A percentile compares a stretch with the other conserved stretches of the same genome.
These are phyloP conservation scores for Monilinia aucupariae DNA, from an alignment of 2,329 filamentous ascomycete species.

Conservation along the genomic window DNA sequence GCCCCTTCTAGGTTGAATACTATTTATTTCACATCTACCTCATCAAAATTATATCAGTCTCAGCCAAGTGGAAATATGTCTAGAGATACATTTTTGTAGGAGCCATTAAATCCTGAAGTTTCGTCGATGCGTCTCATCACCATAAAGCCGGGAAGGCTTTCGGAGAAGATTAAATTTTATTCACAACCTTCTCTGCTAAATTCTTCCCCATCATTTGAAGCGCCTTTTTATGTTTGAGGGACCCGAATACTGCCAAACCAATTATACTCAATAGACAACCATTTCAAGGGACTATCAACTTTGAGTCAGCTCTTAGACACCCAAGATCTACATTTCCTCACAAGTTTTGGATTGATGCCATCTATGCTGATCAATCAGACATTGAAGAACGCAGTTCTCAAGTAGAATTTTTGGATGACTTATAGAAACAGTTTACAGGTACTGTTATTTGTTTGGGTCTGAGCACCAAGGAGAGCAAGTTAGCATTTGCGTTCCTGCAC, in stretches of 20 bases:
- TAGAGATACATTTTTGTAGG: background rate
- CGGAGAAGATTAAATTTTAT: background rate
- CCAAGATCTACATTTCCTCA: background rate
- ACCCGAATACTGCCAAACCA: background rate
- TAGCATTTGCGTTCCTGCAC: background rate
- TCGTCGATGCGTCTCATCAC: background rate
- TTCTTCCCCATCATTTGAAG: slow-evolving; percentile 9
- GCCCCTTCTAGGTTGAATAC: no score
- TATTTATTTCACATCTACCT: background rate
- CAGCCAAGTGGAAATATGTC: background rate
- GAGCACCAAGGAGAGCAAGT: background rate
- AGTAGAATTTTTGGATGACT: slow-evolving; percentile 21
- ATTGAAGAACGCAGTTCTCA: slow-evolving; percentile 21
- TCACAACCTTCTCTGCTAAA: slow-evolving; percentile 3
- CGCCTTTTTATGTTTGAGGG: slow-evolving; percentile 18
- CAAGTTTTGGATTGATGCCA: slow-evolving; percentile 18
- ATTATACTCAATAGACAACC: no score
- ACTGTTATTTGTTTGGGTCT: slow-evolving; percentile 12
- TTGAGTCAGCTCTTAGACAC: slow-evolving; percentile 6
- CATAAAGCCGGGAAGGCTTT: background rate
- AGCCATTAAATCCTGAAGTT: background rate
- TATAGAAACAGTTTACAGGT: slow-evolving; percentile 20
- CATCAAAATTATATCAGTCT: background rate
- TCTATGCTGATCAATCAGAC: slow-evolving; percentile 25
- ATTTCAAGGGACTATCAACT: slow-evolving; percentile 5